Base-by-base conservation (phyloP, 2,329 filamentous ascomycete species). In the Botrytis elliptica region DNA sequence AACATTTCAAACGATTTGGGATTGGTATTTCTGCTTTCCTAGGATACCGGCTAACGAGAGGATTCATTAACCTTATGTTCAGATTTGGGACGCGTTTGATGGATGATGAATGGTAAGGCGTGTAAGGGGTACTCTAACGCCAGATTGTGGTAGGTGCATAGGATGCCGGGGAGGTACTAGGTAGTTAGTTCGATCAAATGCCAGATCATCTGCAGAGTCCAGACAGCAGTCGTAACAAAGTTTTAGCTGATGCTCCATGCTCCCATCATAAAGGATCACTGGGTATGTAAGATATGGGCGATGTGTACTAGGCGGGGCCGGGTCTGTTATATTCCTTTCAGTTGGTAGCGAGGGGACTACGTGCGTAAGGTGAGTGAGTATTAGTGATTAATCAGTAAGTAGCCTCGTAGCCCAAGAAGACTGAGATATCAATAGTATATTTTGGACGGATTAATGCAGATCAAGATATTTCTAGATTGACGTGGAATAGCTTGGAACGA, bases 131-230 rank as follows among this genome's bases (percentile, higher is more conserved):
- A 33, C 38, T n/a, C 42, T 25, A 20, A 49, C 33, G 64, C 64
- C 64, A 67, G 42, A 67, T 4, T 67, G 42, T 67, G 64, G 64
- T 52, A 38, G 64, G 64, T 67, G 64, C 64, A 33, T 67, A 33
- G n/a, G 44, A 49, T 67, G 64, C 10, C 10, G 44, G 38, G 40
- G 29, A 29, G 63, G 22, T 29, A 42, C 42, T 36, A 29, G 63
- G 22, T 29, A 29, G 63, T 46, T 36, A 8, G 63, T 36, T 25
- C 5, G 40, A n/a, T 66, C 64, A 29, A 29, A 66, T 66, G 42
- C n/a, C 44, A 25, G 64, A 66, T 38, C 64, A 44, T 64, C 62
- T 64, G 62, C 62, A 29, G 36, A 38, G 8, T 40, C 36, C 8
- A 63, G 25, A 25, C 36, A 29, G 52, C n/a, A 55, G n/a, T n/a